These are phyloP conservation scores for Bryoglossum gracile DNA, from an alignment of 495 filamentous ascomycete genomes.

Conservation along the genomic window DNA sequence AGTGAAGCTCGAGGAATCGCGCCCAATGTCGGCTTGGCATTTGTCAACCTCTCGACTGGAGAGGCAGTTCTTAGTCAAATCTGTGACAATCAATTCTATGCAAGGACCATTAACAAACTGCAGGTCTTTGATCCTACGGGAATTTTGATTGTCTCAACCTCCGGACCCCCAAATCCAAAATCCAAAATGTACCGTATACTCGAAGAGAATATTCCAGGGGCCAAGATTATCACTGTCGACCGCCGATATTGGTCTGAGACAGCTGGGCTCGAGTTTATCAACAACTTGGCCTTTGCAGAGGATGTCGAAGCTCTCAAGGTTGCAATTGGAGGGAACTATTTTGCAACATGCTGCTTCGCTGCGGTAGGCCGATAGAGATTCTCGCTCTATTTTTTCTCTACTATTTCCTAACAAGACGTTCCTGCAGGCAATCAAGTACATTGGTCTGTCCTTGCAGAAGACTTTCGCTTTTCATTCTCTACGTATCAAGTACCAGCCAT, in stretches of 20 bases:
- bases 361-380: conserved; percentile 63
- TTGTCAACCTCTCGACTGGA: conserved; percentile 74
- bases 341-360: conserved; percentile 80
- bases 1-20: conserved; percentile 81
- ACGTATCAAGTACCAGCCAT: conserved; percentile 79
- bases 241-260: conserved; percentile 87
- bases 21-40: conserved; percentile 81
- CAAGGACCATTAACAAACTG: conserved; percentile 76
- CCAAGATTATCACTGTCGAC: conserved; percentile 57
- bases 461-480: conserved; percentile 71
- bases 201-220: conserved; percentile 56
- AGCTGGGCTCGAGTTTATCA: conserved; percentile 68
- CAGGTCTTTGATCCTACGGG: conserved; percentile 69
- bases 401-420: conserved; percentile 20
- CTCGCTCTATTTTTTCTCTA: background rate
- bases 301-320: conserved; percentile 74
- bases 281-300: conserved; percentile 66
- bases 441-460: conserved; percentile 54
- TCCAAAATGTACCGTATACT: conserved; percentile 75
- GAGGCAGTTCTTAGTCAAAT: conserved; percentile 85
- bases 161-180: conserved; percentile 49
- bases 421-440: conserved; percentile 67
- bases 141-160: conserved; percentile 63
- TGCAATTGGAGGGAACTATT: conserved; percentile 76
- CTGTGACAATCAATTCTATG: conserved; percentile 82